Evolutionary conservation across 2,329 filamentous ascomycete genomes (phyloP), one percentile per base, ranked within the genome.

Genomic region (Cytospora piceae): DNA sequence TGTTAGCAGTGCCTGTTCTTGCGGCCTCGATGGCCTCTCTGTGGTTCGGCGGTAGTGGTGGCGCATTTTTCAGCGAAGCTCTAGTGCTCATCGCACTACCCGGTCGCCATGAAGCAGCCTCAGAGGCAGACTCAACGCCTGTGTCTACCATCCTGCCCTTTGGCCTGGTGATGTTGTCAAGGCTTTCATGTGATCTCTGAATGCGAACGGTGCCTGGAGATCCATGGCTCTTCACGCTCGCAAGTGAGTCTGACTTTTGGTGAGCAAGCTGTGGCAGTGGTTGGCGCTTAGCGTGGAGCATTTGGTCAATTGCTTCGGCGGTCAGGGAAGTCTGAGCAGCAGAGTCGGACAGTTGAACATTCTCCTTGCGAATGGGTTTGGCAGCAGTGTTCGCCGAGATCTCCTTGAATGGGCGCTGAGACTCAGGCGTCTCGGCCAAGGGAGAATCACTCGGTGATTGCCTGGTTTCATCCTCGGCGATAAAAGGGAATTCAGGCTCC

Each of bases 241-340:
- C 63, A 49, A 77, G 61, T 3, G 80, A 81, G 20, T 75, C 67
- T n/a, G 73, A 76, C 72, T 78, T 77, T 55, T 74, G 73, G 17
- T 78, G 75, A 15, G 70, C 71, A 32, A 71, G 68, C 31, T 70
- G 67, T 24, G 72, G 74, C 37, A 73, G 72, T 32, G 72, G 64
- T 29, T 72, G 72, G 49, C 67, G 67, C 71, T 86, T 87, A 62
- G 83, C 82, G 70, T 85, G 84, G 64, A 96, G 78, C 72, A 97
- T 83, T 63, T 87, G 85, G 70, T 97, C 93, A 69, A 97, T 92
- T 64, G 90, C 88, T 58, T 90, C 86, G 0, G 91, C 86, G n/a
- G 93, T 96, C 34, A 97, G 81, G 49, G 90, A 83, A 29, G 94
- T 97, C 78, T 97, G 94, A 17, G 91, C 90, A 61, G 89, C 86